These are phyloP conservation scores for Stagonosporopsis chrysanthemi DNA, from an alignment of 2,329 filamentous ascomycete species.

Conservation along the genomic window DNA sequence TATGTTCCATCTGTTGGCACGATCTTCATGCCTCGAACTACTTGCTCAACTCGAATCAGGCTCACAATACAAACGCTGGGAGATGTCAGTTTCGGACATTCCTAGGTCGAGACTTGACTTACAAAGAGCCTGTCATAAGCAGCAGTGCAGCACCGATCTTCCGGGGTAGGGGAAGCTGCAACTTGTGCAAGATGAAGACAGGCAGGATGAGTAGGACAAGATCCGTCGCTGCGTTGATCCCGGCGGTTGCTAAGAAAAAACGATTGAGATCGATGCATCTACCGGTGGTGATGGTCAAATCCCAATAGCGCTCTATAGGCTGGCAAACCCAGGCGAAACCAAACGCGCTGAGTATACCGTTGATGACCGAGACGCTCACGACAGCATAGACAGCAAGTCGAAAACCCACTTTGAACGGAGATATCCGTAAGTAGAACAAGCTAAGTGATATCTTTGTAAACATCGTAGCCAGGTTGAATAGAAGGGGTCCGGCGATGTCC, in stretches of 20 bases:
- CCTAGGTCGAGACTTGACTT: not conserved
- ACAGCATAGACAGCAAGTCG: slow-evolving; percentile 16
- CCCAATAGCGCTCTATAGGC: slow-evolving; percentile 28
- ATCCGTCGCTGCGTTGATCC: slow-evolving; percentile 26
- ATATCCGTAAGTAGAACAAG: slow-evolving; percentile 25
- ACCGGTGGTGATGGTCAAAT: slow-evolving; percentile 22
- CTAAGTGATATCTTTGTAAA: slow-evolving; percentile 26
- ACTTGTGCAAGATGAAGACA: slow-evolving; percentile 26
- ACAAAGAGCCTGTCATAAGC: slow-evolving; percentile 29
- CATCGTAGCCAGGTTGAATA: slow-evolving; percentile 24
- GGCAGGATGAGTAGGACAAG: slow-evolving; percentile 27
- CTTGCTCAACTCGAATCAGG: slow-evolving; percentile 22
- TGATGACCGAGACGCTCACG: slow-evolving; percentile 21
- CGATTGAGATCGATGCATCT: slow-evolving; percentile 22
- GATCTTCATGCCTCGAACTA: slow-evolving; percentile 16
- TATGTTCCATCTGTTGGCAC: slow-evolving; percentile 23
- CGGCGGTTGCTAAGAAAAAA: slow-evolving; percentile 23
- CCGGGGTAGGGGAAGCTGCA: slow-evolving; percentile 22
- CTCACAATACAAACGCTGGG: slow-evolving; percentile 25
- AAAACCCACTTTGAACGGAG: slow-evolving; percentile 16
- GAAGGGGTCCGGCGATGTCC: slow-evolving; percentile 25
- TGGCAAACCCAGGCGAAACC: slow-evolving; percentile 28
- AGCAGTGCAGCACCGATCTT: slow-evolving; percentile 28
- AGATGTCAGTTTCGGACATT: not conserved
- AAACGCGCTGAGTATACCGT: slow-evolving; percentile 22